A percentile compares a stretch with the other conserved stretches of the same genome.
phyloP scores from a whole-genome alignment of 2,329 filamentous ascomycete genomes.

The Claviceps sp. region DNA sequence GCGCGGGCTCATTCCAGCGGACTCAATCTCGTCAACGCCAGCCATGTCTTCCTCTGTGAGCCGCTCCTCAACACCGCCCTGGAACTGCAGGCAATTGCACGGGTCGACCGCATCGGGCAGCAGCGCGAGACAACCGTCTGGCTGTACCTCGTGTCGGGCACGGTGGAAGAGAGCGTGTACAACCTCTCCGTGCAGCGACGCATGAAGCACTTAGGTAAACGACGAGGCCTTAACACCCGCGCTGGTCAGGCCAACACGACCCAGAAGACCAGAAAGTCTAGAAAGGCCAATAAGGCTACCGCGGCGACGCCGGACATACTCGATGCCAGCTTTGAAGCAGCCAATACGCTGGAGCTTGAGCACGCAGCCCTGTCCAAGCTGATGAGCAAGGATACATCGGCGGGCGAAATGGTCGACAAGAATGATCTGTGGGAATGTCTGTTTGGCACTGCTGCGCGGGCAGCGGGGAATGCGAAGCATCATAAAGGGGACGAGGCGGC shows the following conservation, averaged over 20 bases:
- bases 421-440: slow-evolving; percentile 81
- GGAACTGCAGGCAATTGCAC: slow-evolving; percentile 86
- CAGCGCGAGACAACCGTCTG: slow-evolving; percentile 79
- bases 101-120: slow-evolving; percentile 91
- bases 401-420: slow-evolving; percentile 67
- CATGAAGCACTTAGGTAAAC: slow-evolving; percentile 54
- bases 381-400: slow-evolving; percentile 54
- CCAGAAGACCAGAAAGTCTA: too few species aligned
- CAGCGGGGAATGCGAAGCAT: slow-evolving; percentile 6
- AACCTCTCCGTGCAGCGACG: slow-evolving; percentile 69
- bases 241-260: slow-evolving; percentile 21
- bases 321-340: slow-evolving; percentile 58
- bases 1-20: slow-evolving; percentile 81
- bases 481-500: slow-evolving; percentile 10
- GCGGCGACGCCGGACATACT: slow-evolving; percentile 29
- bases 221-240: background rate
- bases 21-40: slow-evolving; percentile 83
- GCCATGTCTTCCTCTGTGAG: slow-evolving; percentile 88
- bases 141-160: slow-evolving; percentile 85
- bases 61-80: slow-evolving; percentile 87
- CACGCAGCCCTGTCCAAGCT: slow-evolving; percentile 56
- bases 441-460: slow-evolving; percentile 47
- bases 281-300: slow-evolving; percentile 15
- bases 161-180: slow-evolving; percentile 87
- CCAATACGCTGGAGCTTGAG: slow-evolving; percentile 75